A percentile compares a stretch with the other conserved stretches of the same genome.
These are phyloP conservation scores for Deinandra increscens DNA, from an alignment of 129 eudicot genomes.

Conservation along the genomic window DNA sequence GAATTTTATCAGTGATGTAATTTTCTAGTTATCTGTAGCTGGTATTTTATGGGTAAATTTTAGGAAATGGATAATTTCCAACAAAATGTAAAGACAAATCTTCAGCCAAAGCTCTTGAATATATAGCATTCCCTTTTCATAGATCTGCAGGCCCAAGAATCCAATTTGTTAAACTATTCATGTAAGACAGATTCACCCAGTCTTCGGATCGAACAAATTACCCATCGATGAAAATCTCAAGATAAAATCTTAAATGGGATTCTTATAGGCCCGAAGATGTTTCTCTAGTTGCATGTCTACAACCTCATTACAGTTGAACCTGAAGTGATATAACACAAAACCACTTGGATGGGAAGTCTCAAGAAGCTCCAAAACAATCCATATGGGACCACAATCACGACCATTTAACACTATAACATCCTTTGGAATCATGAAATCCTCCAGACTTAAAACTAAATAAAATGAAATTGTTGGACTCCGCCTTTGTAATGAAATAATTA, in stretches of 20 bases:
- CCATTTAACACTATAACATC: conserved; percentile 49
- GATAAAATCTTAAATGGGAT: conserved; percentile 54
- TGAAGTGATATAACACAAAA: conserved; percentile 53
- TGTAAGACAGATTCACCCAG: conserved; percentile 76
- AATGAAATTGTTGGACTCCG: conserved; percentile 67
- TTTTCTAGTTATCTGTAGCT: too few species aligned
- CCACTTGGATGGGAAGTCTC: conserved; percentile 57
- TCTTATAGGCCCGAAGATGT: conserved; percentile 44
- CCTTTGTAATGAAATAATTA: conserved; percentile 44
- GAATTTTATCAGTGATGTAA: too few species aligned
- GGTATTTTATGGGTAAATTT: conserved; percentile 47
- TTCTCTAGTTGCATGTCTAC: conserved; percentile 57
- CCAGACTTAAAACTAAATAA: too few species aligned
- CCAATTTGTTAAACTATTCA: conserved; percentile 85
- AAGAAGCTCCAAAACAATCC: conserved; percentile 77
- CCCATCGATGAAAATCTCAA: conserved; percentile 68
- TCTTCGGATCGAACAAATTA: conserved; percentile 63
- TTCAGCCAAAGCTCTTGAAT: conserved; percentile 58
- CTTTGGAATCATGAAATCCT: too few species aligned
- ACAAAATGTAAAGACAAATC: conserved; percentile 58
- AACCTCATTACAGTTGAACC: conserved; percentile 54
- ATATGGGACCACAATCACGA: conserved; percentile 39
- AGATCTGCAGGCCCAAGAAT: conserved; percentile 68
- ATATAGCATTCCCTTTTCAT: conserved; percentile 67
- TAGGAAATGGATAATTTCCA: conserved; percentile 55